Evolutionary conservation across 1,284 basidiomycete species (phyloP), one percentile per base, ranked within the genome.

Genomic region (Vanrija pseudolonga): DNA sequence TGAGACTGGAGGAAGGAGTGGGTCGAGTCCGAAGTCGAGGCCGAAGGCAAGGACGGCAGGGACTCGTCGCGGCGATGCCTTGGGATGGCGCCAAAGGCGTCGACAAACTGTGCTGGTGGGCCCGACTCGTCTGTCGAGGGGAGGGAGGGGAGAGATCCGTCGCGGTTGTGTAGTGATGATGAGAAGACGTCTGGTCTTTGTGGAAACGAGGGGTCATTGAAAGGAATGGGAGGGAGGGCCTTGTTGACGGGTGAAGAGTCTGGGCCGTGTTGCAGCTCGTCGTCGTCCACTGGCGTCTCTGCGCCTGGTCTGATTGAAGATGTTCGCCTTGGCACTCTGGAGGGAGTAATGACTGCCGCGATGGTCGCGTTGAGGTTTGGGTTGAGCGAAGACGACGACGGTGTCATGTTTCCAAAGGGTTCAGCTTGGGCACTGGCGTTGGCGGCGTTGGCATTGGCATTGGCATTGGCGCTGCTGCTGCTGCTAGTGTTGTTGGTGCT

Each of bases 1-100:
- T 32, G 32, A 32, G 32, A 32, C 32, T 32, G 68, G 65, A 4
- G 68, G 68, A 17, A 71, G 57, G 2, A 65, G 64, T 42, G 67
- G 49, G n/a, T 71, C 65, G 28, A 51, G 20, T 55, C 3, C 41
- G 53, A 14, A 47, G 50, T 24, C 19, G 47, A 50, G 15, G 28
- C 15, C 15, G 15, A 42, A 38, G 15, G 60, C 51, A 26, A 28
- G 37, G 3, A 45, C 23, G 19, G 45, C 41, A 18, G 45, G 14
- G 32, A 32, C 32, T 32, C 32, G 32, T 32, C 32, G 32, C 32
- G 32, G 32, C 32, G 32, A 32, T 32, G 32, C 32, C 32, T 32
- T 15, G 32, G 32, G 32, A 32, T 32, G 32, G n/a, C n/a, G n/a
- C 32, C 14, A 12, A 32, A 32, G 32, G 32, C 32, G 32, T 32